phyloP scores from a whole-genome alignment of 371 early-diverging fungal genomes.

The Zopfochytrium polystomum region DNA sequence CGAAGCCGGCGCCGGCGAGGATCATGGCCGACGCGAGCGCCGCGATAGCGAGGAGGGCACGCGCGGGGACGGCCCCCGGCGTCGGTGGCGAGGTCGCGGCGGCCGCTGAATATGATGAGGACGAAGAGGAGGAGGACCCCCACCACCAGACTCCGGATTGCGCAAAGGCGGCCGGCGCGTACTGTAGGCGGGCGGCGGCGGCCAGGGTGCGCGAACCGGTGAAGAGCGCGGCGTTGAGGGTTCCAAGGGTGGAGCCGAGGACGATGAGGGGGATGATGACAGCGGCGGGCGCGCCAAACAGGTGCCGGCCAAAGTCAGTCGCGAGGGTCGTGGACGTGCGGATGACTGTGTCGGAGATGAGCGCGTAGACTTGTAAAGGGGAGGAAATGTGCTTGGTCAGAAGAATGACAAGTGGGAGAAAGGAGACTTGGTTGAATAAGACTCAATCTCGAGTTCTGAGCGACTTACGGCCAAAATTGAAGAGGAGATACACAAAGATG shows the following conservation, averaged over 20 bases:
- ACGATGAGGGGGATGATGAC: constrained; percentile 72
- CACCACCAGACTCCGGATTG: constrained; percentile 58
- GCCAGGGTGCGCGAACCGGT: constrained; percentile 73
- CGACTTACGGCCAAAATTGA: constrained; percentile 74
- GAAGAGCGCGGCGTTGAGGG: constrained; percentile 73
- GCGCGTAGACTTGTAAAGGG: background rate
- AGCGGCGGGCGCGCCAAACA: constrained; percentile 69
- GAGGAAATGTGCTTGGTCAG: background rate
- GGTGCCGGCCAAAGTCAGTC: constrained; percentile 66
- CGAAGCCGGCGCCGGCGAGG: background rate
- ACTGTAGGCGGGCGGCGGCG: constrained; percentile 67
- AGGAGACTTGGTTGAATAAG: too few relatives aligned
- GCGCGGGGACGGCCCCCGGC: background rate
- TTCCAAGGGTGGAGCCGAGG: constrained; percentile 72
- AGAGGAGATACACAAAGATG: constrained; percentile 71
- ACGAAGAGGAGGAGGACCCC: constrained; percentile 35
- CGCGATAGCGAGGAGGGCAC: background rate
- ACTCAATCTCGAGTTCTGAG: constrained; percentile 7
- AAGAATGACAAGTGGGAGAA: background rate
- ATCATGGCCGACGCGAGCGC: background rate
- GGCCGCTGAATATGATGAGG: background rate
- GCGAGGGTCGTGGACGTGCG: constrained; percentile 8
- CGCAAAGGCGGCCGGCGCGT: constrained; percentile 68
- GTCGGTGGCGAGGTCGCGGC: background rate
- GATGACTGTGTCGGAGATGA: background rate